Evolutionary conservation across 441 rosid genomes (phyloP).

Genomic region (Lepidium campestre): DNA sequence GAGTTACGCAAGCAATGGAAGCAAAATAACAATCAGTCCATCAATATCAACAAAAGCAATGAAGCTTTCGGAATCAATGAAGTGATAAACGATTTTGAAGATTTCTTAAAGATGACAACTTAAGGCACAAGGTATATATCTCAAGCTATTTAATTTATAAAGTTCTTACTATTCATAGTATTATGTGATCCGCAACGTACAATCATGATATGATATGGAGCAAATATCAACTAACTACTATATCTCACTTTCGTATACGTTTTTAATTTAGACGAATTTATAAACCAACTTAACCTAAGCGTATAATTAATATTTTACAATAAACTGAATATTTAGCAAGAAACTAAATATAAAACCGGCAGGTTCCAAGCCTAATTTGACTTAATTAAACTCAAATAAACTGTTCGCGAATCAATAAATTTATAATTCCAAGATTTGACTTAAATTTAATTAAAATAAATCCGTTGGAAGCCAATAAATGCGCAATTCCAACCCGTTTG

Average conservation of each 20-base stretch:
- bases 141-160: too few relatives aligned
- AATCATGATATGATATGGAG: too few relatives aligned
- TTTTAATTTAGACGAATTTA: neutral
- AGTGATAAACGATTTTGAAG: neutral
- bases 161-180: too few relatives aligned
- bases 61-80: neutral
- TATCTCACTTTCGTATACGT: too few relatives aligned
- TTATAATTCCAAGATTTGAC: neutral
- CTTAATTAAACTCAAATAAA: neutral
- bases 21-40: neutral
- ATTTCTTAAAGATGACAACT: fast-evolving
- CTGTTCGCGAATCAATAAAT: neutral
- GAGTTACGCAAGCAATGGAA: too few relatives aligned
- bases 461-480: neutral
- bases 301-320: neutral
- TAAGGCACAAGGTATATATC: too few relatives aligned
- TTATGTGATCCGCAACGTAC: too few relatives aligned
- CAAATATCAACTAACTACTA: too few relatives aligned
- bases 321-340: neutral
- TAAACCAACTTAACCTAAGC: neutral
- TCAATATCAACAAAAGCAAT: neutral
- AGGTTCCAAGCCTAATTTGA: neutral
- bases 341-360: neutral
- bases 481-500: slow-evolving; percentile 2
- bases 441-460: neutral